phyloP scores from a whole-genome alignment of 805 yeast genomes.

The Zygosaccharomyces lentus region DNA sequence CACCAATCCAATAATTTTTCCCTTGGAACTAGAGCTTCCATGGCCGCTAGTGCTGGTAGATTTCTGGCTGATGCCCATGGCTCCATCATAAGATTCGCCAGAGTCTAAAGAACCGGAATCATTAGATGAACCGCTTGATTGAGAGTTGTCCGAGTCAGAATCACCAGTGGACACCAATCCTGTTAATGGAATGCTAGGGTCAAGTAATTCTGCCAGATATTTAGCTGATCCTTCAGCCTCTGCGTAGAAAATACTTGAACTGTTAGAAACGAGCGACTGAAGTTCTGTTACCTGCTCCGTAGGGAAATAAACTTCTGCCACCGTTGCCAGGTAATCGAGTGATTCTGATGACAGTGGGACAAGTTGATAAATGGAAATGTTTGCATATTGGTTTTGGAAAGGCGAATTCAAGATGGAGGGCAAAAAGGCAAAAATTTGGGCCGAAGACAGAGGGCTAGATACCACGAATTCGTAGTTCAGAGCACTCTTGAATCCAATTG shows the following conservation, averaged over 20 bases:
- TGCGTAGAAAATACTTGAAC: conserved; percentile 56
- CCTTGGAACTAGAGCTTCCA: conserved; percentile 32
- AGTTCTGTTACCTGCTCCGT: conserved; percentile 45
- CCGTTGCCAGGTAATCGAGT: conserved; percentile 68
- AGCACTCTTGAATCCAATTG: conserved; percentile 54
- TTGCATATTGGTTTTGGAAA: conserved; percentile 40
- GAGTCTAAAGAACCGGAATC: conserved; percentile 14
- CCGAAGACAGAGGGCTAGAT: conserved; percentile 79
- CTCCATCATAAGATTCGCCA: conserved; percentile 11
- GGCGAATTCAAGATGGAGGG: conserved; percentile 71
- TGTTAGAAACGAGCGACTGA: conserved; percentile 48
- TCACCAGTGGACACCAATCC: conserved; percentile 36
- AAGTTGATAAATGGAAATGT: conserved; percentile 63
- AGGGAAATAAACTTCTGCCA: conserved; percentile 86
- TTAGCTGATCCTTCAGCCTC: conserved; percentile 52
- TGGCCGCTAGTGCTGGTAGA: conserved; percentile 19
- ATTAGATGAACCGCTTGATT: conserved; percentile 50
- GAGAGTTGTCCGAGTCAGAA: conserved; percentile 73
- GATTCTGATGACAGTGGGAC: conserved; percentile 64
- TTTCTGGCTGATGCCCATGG: conserved; percentile 22
- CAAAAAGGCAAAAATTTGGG: conserved; percentile 61
- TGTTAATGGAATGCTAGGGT: conserved; percentile 37
- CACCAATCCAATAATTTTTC: conserved; percentile 68
- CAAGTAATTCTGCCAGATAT: conserved; percentile 65
- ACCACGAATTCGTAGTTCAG: conserved; percentile 86